Evolutionary conservation across 139 green algal genomes (phyloP).

Genomic region (Volvox africanus): DNA sequence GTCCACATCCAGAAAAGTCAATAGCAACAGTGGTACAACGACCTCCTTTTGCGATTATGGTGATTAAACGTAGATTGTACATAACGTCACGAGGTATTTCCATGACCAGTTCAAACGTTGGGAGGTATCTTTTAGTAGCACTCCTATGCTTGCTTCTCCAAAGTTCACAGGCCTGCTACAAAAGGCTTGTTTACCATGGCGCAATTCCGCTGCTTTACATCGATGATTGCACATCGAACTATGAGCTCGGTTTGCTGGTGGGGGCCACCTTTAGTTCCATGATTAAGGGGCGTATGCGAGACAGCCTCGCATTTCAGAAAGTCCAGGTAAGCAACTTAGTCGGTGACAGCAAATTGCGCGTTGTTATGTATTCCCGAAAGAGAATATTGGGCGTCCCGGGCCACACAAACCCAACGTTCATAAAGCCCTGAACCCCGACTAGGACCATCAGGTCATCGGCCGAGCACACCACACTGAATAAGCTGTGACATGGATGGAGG

Average conservation of each 20-base stretch:
- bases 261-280: constrained; percentile 8
- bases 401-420: background rate
- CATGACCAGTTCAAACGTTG: too few relatives aligned
- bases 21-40: too few relatives aligned
- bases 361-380: background rate
- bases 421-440: background rate
- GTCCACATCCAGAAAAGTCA: too few relatives aligned
- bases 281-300: constrained; percentile 18
- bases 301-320: constrained; percentile 20
- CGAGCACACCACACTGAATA: background rate
- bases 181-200: constrained; percentile 6
- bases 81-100: too few relatives aligned
- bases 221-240: constrained; percentile 13
- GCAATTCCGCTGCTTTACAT: constrained; percentile 13
- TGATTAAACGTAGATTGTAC: too few relatives aligned
- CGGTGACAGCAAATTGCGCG: background rate
- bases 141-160: background rate
- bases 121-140: background rate
- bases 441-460: background rate
- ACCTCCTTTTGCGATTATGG: too few relatives aligned
- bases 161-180: background rate
- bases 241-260: constrained; percentile 9
- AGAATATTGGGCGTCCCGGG: background rate
- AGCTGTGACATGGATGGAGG: background rate
- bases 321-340: constrained; percentile 1